Evolutionary conservation across 345 rosid genomes (phyloP), one percentile per base, ranked within the genome.

Genomic region (Arabidopsis suecica): DNA sequence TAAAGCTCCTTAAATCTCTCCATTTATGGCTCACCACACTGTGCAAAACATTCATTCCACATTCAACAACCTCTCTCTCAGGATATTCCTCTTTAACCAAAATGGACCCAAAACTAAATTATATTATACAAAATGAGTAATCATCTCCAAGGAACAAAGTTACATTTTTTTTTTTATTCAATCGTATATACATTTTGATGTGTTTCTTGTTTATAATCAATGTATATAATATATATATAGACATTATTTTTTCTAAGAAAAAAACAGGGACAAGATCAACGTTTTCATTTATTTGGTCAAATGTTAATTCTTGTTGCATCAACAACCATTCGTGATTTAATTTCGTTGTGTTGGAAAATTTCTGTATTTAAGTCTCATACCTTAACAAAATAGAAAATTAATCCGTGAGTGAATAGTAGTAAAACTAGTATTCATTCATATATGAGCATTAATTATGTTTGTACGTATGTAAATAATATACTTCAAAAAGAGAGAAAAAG

Each of bases 1-100:
- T 38, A 49, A 5, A 77, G 76, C 72, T 77, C 68, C 76, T 71
- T 77, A 71, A 65, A 77, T 77, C 77, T 40, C 81, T 71, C 81
- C 63, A 78, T 71, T 78, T 78, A 78, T 78, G 77, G 77, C 68
- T 71, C 37, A 28, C 32, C 32, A 28, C 68, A 71, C 76, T 65
- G 61, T 63, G 54, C 71, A 65, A 77, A 65, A 78, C 72, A 78
- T 78, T 58, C 77, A 78, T 71, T 71, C 81, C 72, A 65, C 73
- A 32, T 65, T 14, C 73, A 71, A 71, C 76, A 28, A 47, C 68
- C 72, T 71, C 55, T 71, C 68, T 64, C 61, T 30, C 2, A 44
- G 33, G 51, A 62, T 64, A 70, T 62, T 69, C 67, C 54, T 65
- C 66, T 47, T 56, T 48, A 37, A 44, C 55, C 53, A 33, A 34